These are phyloP conservation scores for Pythium sukuiense DNA, from an alignment of 352 stramenopile genomes.

Conservation along the genomic window DNA sequence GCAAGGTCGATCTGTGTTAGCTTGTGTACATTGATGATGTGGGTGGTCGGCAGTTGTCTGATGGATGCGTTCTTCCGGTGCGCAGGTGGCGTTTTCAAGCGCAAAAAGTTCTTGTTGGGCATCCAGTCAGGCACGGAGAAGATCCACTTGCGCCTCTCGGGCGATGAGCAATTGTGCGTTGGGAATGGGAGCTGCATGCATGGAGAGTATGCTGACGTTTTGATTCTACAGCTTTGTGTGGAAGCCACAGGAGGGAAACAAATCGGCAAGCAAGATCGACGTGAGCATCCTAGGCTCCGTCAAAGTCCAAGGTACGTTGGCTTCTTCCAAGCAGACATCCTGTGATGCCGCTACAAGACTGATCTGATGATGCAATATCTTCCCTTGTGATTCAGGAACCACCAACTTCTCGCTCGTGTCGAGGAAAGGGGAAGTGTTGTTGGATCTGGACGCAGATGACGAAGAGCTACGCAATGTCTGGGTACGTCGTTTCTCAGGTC, in stretches of 20 bases:
- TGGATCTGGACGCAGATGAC: conserved; percentile 74
- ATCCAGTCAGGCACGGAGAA: conserved; percentile 61
- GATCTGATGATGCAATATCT: background rate
- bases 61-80: too few relatives aligned
- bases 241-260: conserved; percentile 59
- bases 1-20: conserved; percentile 40
- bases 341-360: background rate
- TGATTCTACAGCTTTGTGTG: conserved; percentile 52
- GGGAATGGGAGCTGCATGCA: background rate
- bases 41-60: background rate
- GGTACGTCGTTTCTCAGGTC: conserved; percentile 32
- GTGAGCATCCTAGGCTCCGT: conserved; percentile 51
- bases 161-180: conserved; percentile 55
- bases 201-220: background rate
- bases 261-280: conserved; percentile 48
- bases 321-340: background rate
- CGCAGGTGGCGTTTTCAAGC: conserved; percentile 62
- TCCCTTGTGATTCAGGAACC: conserved; percentile 26
- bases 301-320: conserved; percentile 43
- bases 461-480: conserved; percentile 64
- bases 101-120: conserved; percentile 76
- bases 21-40: too few relatives aligned
- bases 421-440: conserved; percentile 54
- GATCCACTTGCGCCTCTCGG: conserved; percentile 61
- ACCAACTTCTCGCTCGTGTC: conserved; percentile 54